Base-by-base conservation (phyloP, 805 yeast genomes). In the Geotrichum ghanense region DNA sequence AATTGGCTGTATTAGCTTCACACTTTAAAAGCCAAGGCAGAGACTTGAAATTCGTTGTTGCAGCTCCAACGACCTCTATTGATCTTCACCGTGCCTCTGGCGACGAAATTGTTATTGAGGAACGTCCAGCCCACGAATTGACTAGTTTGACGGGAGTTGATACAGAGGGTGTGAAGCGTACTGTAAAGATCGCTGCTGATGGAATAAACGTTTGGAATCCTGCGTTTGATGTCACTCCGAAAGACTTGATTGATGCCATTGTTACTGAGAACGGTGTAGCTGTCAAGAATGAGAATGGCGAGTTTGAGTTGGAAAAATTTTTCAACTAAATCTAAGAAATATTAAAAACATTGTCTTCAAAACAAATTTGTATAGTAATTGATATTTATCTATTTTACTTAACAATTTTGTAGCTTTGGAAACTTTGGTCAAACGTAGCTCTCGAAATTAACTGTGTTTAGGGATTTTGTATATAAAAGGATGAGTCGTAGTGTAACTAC, bases 181-280 rank as follows among this genome's bases (percentile, higher is more conserved):
- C 78, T 17, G 83, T 88, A 12, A 83, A 84, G 35, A 74, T 83
- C 48, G 95, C 96, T 1, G 92, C 97, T 2, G 83, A 83, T 1
- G 83, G 82, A 0, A 81, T 89, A 25, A 67, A 72, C 3, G 95
- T 88, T 1, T 90, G 97, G 97, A 92, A 92, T 58, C 98, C 98
- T 0, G 83, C 97, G 0, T 90, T 90, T 58, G 98, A 90, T 59
- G 87, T 92, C 14, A 87, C 97, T 2, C 95, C 95, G 0, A 79
- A 81, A 56, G 73, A 72, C 41, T 67, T 82, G 34, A 88, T 90
- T 46, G 96, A 88, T 59, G 84, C 87, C 49, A 87, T 92, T 50
- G 86, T 90, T 27, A 90, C 97, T 0, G 97, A 90, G 65, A 75
- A 77, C 46, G 75, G 76, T 2, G 79, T 71, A 1, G 70, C 74